Base-by-base conservation (phyloP, 495 filamentous ascomycete genomes). In the Xylaria castorea region DNA sequence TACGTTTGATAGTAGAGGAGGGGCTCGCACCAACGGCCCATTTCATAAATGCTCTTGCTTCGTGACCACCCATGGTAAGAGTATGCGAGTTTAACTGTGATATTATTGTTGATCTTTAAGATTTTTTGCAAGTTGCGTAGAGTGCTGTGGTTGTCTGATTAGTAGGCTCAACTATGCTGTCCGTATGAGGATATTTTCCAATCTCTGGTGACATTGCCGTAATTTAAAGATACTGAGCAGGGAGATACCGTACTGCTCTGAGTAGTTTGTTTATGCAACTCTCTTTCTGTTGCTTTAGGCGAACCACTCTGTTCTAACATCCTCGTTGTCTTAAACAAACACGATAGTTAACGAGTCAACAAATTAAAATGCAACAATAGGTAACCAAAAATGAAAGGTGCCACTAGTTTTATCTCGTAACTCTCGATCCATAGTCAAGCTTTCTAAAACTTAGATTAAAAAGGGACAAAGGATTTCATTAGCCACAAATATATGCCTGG, bases 1-100 rank as follows among this genome's bases (percentile, higher is more conserved):
- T 57, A 7, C 42, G 22, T 27, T 51, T 70, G 20, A 70, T 70
- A 2, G 68, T 48, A 2, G 16, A n/a, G 40, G 40, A 9, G 3
- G 36, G 40, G 16, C 27, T 30, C 1, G 57, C 57, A 18, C 68
- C 68, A 48, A 51, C 68, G 9, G 11, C 42, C 40, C 42, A 70
- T 8, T 32, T 62, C 68, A 70, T 70, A n/a, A 70, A 70, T 12
- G 55, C 25, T n/a, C 36, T 16, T 18, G 66, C 57, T 18, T 40
- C 38, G 16, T 50, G 25, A 20, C 42, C 40, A 36, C 68, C 68
- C 68, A 70, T 70, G 9, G 22, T 48, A 1, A 1, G 34, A 34
- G 6, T 55, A 25, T 3, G 1, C 22, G 3, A 20, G 53, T 20
- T 27, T 48, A 18, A 11, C 11, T 48, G n/a, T 14, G 32, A 18